Percentiles rank a stretch among this genome's conserved stretches.
phyloP scores from a whole-genome alignment of 495 filamentous ascomycete genomes.

The Penicillium robsamsonii region DNA sequence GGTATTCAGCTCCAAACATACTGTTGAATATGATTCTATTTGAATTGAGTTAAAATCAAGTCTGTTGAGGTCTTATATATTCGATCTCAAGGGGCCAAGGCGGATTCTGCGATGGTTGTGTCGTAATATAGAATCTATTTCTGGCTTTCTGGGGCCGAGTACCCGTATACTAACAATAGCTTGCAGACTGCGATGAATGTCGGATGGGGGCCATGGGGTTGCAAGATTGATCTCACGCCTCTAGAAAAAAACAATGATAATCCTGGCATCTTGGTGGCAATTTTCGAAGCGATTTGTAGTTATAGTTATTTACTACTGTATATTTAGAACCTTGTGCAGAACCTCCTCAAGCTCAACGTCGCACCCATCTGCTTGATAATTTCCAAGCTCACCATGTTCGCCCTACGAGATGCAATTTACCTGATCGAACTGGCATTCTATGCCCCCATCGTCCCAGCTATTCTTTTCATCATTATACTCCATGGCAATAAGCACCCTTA shows the following conservation, averaged over 20 bases:
- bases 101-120: not conserved
- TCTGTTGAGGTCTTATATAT: not conserved
- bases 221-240: not conserved
- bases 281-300: not conserved
- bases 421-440: constrained; percentile 12
- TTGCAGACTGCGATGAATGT: constrained; percentile 1
- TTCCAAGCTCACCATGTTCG: constrained; percentile 2
- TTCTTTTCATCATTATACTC: constrained; percentile 2
- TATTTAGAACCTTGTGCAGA: not conserved
- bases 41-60: not conserved
- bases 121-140: constrained; percentile 1
- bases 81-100: not conserved
- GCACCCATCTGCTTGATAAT: not conserved
- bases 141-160: not conserved
- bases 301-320: not conserved
- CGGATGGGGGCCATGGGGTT: not conserved
- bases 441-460: constrained; percentile 6
- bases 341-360: not conserved
- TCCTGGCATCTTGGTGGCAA: not conserved
- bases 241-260: not conserved
- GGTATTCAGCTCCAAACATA: constrained; percentile 6
- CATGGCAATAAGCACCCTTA: constrained; percentile 5
- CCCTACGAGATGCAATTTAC: constrained; percentile 8
- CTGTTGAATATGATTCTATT: constrained; percentile 1
- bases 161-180: not conserved